Evolutionary conservation across 495 filamentous ascomycete genomes (phyloP).

Genomic region (Lophiotrema nucula): DNA sequence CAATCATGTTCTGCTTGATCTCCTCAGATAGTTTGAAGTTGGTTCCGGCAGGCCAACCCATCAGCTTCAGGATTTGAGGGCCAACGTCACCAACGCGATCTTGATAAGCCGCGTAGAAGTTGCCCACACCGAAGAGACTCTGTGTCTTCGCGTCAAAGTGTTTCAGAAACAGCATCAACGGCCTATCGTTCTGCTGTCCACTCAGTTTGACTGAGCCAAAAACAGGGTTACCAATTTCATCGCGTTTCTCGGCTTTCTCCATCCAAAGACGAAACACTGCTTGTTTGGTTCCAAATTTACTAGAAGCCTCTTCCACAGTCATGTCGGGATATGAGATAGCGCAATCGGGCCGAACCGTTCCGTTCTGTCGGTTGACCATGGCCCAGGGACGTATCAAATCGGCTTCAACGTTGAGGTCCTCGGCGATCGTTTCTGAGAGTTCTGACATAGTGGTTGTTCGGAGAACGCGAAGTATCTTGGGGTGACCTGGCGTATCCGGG

Average conservation of each 20-base stretch:
- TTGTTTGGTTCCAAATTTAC: constrained; percentile 66
- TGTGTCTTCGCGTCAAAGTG: constrained; percentile 79
- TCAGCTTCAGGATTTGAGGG: constrained; percentile 72
- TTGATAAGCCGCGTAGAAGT: constrained; percentile 81
- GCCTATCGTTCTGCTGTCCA: constrained; percentile 44
- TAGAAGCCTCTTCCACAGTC: constrained; percentile 77
- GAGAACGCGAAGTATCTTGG: constrained; percentile 65
- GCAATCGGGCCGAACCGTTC: constrained; percentile 86
- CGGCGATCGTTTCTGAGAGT: constrained; percentile 65
- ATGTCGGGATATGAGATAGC: constrained; percentile 74
- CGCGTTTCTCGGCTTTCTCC: constrained; percentile 64
- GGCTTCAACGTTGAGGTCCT: constrained; percentile 61
- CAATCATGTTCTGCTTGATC: constrained; percentile 97
- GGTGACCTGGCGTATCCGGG: constrained; percentile 53
- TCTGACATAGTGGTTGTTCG: constrained; percentile 71
- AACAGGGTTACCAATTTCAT: constrained; percentile 62
- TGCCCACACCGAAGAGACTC: constrained; percentile 68
- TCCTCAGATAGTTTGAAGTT: constrained; percentile 76
- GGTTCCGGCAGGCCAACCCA: constrained; percentile 75
- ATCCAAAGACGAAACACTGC: constrained; percentile 81
- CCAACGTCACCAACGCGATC: constrained; percentile 87
- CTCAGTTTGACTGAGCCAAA: constrained; percentile 60
- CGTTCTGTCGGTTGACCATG: constrained; percentile 98
- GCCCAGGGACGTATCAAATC: constrained; percentile 79
- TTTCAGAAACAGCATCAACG: constrained; percentile 87